Percentiles rank a stretch among this genome's conserved stretches.
Evolutionary conservation across 2,329 filamentous ascomycete genomes (phyloP).

Genomic region (Aspergillus cejpii): DNA sequence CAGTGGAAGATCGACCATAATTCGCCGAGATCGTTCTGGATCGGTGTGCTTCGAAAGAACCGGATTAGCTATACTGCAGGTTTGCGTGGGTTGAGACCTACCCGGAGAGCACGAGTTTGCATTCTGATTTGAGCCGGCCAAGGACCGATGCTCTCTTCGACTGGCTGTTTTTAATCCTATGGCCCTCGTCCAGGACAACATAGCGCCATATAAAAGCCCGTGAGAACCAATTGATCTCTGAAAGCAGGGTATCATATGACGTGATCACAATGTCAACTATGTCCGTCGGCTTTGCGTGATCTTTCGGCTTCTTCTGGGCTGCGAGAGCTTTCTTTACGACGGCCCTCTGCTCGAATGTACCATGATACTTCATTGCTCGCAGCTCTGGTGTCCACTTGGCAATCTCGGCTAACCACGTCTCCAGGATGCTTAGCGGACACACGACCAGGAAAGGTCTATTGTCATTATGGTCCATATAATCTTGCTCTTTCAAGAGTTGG

Average conservation of each 20-base stretch:
- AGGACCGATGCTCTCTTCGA: slow-evolving; percentile 41
- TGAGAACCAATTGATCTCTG: slow-evolving; percentile 46
- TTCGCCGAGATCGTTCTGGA: slow-evolving; percentile 54
- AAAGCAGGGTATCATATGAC: slow-evolving; percentile 45
- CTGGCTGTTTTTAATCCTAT: slow-evolving; percentile 47
- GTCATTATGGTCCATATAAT: slow-evolving; percentile 3
- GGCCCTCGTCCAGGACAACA: slow-evolving; percentile 50
- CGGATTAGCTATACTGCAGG: background rate
- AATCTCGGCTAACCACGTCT: slow-evolving; percentile 45
- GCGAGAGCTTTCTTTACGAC: slow-evolving; percentile 14
- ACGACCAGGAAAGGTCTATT: slow-evolving; percentile 35
- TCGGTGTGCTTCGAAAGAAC: slow-evolving; percentile 39
- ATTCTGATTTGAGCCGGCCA: slow-evolving; percentile 42
- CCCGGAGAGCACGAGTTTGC: slow-evolving; percentile 37
- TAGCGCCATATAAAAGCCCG: slow-evolving; percentile 48
- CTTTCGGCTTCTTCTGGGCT: slow-evolving; percentile 1
- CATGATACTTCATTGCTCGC: slow-evolving; percentile 46
- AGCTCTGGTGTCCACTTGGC: slow-evolving; percentile 43
- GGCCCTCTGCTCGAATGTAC: slow-evolving; percentile 39
- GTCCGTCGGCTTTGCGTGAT: slow-evolving; percentile 11
- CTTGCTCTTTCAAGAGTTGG: slow-evolving; percentile 43
- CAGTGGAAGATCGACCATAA: slow-evolving; percentile 54
- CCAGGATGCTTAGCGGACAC: slow-evolving; percentile 47
- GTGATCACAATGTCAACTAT: slow-evolving; percentile 40
- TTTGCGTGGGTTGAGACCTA: background rate